phyloP scores from a whole-genome alignment of 2,329 filamentous ascomycete species.

The Cladophialophora exuberans region DNA sequence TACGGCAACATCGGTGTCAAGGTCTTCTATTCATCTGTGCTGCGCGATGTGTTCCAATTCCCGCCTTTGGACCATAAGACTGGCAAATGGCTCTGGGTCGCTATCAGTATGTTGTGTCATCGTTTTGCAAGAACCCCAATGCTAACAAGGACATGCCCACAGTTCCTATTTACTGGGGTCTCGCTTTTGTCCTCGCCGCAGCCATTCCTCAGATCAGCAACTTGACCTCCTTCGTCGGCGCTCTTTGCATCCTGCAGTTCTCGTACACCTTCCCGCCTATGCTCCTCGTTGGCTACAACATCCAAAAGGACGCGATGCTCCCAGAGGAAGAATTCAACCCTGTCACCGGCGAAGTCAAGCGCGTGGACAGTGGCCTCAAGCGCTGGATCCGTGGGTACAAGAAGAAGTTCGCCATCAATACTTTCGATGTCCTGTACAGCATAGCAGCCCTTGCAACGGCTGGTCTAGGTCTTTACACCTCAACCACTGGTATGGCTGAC shows the following conservation, averaged over 20 bases:
- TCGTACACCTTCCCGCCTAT: conserved; percentile 50
- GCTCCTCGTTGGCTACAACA: conserved; percentile 34
- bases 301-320: conserved; percentile 34
- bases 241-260: conserved; percentile 50
- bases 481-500: background rate
- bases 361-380: conserved; percentile 12
- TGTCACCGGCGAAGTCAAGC: conserved; percentile 25
- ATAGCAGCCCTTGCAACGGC: background rate
- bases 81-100: conserved; percentile 20
- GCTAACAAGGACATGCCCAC: background rate
- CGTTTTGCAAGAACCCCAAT: too few species aligned
- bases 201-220: conserved; percentile 48
- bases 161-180: conserved; percentile 49
- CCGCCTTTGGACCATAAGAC: conserved; percentile 10
- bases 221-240: conserved; percentile 44
- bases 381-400: conserved; percentile 33
- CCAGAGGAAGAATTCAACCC: conserved; percentile 30
- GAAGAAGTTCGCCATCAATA: conserved; percentile 26
- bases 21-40: conserved; percentile 16
- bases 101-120: background rate
- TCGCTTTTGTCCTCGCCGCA: conserved; percentile 49
- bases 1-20: conserved; percentile 49
- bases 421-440: background rate
- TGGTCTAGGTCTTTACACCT: background rate
- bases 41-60: conserved; percentile 12